phyloP scores from a whole-genome alignment of 306 rosid species.

The Sicyos edulis region DNA sequence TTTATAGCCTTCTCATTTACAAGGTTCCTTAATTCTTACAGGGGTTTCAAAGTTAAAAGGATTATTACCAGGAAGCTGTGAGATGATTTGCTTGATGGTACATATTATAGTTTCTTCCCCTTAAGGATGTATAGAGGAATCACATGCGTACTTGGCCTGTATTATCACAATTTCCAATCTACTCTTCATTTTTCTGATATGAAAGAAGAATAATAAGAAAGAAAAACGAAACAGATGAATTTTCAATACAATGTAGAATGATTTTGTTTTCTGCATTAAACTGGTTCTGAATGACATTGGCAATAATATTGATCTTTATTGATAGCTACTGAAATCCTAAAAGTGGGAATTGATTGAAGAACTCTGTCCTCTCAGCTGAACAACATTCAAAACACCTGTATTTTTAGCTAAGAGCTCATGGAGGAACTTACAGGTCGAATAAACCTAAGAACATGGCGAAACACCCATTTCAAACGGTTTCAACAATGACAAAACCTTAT shows the following conservation, averaged over 20 bases:
- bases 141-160: neutral
- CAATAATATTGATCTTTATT: too few relatives aligned
- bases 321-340: neutral
- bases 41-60: neutral
- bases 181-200: neutral
- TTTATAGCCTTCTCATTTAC: neutral
- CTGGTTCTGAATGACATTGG: too few relatives aligned
- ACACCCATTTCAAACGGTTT: neutral
- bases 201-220: neutral
- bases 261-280: too few relatives aligned
- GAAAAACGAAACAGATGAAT: neutral
- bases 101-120: neutral
- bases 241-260: too few relatives aligned
- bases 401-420: neutral
- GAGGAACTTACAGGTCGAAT: neutral
- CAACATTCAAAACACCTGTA: constrained; percentile 1
- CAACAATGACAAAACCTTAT: constrained; percentile 16
- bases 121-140: constrained; percentile 10
- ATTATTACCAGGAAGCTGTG: neutral
- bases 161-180: constrained; percentile 6
- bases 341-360: neutral
- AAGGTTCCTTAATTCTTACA: neutral
- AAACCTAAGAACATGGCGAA: neutral
- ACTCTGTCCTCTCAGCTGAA: neutral
- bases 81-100: neutral